Evolutionary conservation across 2,329 filamentous ascomycete species (phyloP).

Genomic region (Daldinia eschscholtzii): DNA sequence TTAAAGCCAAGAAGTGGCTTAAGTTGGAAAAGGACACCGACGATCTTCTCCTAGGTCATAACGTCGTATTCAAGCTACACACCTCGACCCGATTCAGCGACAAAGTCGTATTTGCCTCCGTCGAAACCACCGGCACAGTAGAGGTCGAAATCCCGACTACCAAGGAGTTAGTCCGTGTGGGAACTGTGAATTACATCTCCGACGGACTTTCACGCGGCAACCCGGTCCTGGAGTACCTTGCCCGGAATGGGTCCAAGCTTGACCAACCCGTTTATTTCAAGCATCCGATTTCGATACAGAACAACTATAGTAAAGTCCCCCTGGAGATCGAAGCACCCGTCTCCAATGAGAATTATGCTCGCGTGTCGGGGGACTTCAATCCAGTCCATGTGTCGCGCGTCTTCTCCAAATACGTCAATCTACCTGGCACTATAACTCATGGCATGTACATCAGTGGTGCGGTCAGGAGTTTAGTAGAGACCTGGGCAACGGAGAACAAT

Average conservation of each 20-base stretch:
- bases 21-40: slow-evolving; percentile 82
- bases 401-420: slow-evolving; percentile 53
- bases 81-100: slow-evolving; percentile 93
- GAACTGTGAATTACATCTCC: slow-evolving; percentile 85
- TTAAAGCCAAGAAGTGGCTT: slow-evolving; percentile 98
- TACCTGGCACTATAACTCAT: slow-evolving; percentile 57
- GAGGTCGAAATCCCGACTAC: slow-evolving; percentile 86
- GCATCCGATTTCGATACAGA: slow-evolving; percentile 38
- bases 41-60: slow-evolving; percentile 79
- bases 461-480: slow-evolving; percentile 49
- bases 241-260: slow-evolving; percentile 77
- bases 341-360: slow-evolving; percentile 48
- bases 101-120: slow-evolving; percentile 85
- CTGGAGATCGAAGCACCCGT: slow-evolving; percentile 38
- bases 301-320: slow-evolving; percentile 26
- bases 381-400: slow-evolving; percentile 56
- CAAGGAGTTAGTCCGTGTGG: slow-evolving; percentile 95
- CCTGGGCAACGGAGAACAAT: slow-evolving; percentile 42
- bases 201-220: slow-evolving; percentile 80
- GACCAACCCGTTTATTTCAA: slow-evolving; percentile 40
- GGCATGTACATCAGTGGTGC: slow-evolving; percentile 56
- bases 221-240: slow-evolving; percentile 93
- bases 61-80: slow-evolving; percentile 91
- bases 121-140: slow-evolving; percentile 90
- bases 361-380: slow-evolving; percentile 56